Conservation (phyloP, 257 asterid species). For the Solanum gracilifrons region DNA sequence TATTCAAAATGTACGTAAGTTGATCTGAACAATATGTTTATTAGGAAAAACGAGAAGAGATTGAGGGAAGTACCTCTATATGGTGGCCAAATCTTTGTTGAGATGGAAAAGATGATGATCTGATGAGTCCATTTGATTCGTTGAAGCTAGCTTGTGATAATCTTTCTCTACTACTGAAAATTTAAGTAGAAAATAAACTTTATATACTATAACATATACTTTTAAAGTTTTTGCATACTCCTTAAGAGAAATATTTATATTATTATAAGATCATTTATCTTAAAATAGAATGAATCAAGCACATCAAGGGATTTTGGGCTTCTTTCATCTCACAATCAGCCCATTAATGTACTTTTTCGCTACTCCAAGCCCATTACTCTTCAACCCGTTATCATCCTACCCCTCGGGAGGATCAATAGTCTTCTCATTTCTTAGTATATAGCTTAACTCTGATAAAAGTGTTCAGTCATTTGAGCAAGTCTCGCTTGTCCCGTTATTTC, state of each 20-base stretch:
- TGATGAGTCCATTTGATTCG: constrained; percentile 35
- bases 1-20: background rate
- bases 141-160: constrained; percentile 45
- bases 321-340: background rate
- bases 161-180: constrained; percentile 47
- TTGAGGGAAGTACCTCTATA: constrained; percentile 28
- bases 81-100: constrained; percentile 27
- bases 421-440: background rate
- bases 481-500: background rate
- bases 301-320: background rate
- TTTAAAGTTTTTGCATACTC: background rate
- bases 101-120: constrained; percentile 47
- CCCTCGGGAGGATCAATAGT: background rate
- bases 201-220: background rate
- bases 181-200: background rate
- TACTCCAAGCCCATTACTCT: background rate
- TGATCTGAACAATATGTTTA: background rate
- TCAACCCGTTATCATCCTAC: background rate
- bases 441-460: too few species aligned
- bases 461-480: background rate
- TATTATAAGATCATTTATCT: background rate
- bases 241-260: background rate
- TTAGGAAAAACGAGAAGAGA: background rate
- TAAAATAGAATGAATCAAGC: background rate
- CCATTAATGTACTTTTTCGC: background rate